phyloP scores from a whole-genome alignment of 2,329 filamentous ascomycete genomes.

The Penicillium sp. region DNA sequence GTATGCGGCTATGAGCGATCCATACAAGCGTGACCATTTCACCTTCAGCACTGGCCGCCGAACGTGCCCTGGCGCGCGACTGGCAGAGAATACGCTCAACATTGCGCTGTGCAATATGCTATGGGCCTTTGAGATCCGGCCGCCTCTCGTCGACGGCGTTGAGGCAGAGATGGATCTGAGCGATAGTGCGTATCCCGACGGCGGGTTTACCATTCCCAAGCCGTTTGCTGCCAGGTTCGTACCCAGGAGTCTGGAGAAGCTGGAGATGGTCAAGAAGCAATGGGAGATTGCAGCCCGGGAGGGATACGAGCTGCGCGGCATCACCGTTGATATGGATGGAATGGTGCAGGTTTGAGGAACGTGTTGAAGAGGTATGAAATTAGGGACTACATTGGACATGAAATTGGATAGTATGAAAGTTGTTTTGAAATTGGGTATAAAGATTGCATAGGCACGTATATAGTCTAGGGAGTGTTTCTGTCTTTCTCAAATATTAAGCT shows the following conservation, averaged over 20 bases:
- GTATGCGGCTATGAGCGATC: constrained; percentile 1
- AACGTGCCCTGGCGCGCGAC: constrained; percentile 2
- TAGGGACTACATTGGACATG: too few relatives aligned
- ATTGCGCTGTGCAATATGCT: constrained; percentile 3
- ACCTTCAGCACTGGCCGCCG: constrained; percentile 4
- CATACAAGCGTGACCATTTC: constrained; percentile 5
- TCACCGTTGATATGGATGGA: not conserved
- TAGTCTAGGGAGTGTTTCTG: too few relatives aligned
- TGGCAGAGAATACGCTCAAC: constrained; percentile 4
- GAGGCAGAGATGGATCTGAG: not conserved
- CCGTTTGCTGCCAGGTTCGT: not conserved
- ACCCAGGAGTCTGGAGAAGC: not conserved
- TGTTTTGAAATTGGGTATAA: too few relatives aligned
- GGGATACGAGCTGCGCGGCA: not conserved
- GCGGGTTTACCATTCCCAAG: constrained; percentile 2
- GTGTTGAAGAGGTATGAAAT: too few relatives aligned
- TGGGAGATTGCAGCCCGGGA: not conserved
- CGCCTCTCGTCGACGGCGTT: not conserved
- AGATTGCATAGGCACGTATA: too few relatives aligned
- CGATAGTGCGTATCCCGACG: constrained; percentile 1
- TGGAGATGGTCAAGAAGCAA: not conserved
- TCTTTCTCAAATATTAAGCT: too few relatives aligned
- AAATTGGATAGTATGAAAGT: too few relatives aligned
- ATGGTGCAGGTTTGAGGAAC: not conserved
- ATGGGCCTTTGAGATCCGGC: constrained; percentile 5